Evolutionary conservation across 768 basidiomycete genomes (phyloP).

Genomic region (Phallus indusiatus): DNA sequence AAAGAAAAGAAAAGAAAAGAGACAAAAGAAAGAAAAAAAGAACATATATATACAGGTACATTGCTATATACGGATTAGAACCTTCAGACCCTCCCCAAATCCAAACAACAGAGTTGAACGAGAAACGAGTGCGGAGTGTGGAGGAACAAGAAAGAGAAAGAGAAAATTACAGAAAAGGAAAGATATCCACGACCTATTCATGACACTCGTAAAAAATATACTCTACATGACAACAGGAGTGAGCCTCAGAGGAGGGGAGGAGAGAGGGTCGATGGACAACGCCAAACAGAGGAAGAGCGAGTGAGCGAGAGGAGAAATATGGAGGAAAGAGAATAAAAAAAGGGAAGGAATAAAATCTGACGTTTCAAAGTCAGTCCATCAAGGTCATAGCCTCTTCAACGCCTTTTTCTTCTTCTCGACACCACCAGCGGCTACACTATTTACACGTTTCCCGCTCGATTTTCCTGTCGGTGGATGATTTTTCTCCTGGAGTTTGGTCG

Average conservation of each 20-base stretch:
- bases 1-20: too few relatives aligned
- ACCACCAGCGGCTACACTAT: slow-evolving; percentile 34
- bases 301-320: too few relatives aligned
- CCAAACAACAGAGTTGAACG: neutral
- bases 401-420: slow-evolving; percentile 87
- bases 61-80: neutral
- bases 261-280: too few relatives aligned
- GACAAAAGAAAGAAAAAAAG: too few relatives aligned
- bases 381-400: slow-evolving; percentile 54
- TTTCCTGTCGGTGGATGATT: slow-evolving; percentile 52
- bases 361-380: neutral
- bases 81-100: neutral
- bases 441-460: neutral
- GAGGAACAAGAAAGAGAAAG: neutral
- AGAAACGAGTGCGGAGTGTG: neutral
- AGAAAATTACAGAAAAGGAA: neutral
- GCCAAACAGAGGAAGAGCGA: too few relatives aligned
- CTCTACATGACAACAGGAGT: neutral
- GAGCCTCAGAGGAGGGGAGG: neutral
- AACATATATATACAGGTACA: neutral
- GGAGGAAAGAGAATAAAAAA: too few relatives aligned
- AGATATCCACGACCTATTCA: neutral
- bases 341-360: too few relatives aligned
- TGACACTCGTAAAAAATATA: neutral
- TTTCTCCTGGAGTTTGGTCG: slow-evolving; percentile 43